phyloP scores from a whole-genome alignment of 305 asterid species.

The Andrographis paniculata region DNA sequence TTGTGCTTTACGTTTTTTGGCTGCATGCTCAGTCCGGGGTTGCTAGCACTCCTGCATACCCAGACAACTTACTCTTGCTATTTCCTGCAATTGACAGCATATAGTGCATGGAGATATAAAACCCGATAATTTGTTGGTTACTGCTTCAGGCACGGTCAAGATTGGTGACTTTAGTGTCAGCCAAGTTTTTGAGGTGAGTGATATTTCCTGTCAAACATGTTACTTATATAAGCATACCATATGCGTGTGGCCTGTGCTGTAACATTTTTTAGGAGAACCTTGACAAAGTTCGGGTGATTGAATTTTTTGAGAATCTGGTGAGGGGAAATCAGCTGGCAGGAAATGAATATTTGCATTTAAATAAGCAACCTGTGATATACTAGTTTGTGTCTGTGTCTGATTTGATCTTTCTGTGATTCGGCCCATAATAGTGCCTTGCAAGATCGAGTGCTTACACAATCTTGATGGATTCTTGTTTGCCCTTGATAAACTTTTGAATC shows the following conservation, averaged over 20 bases:
- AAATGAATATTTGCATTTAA: no score
- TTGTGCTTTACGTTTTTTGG: neutral
- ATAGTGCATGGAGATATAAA: slow-evolving; percentile 88
- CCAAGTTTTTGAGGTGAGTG: slow-evolving; percentile 79
- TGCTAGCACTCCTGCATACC: neutral
- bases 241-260: neutral
- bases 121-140: slow-evolving; percentile 78
- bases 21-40: neutral
- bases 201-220: neutral
- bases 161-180: slow-evolving; percentile 91
- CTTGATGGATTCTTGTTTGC: no score
- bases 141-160: slow-evolving; percentile 69
- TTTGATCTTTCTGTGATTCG: no score
- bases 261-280: no score
- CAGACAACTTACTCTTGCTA: neutral
- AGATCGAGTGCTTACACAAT: no score
- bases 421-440: no score
- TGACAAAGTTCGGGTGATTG: no score
- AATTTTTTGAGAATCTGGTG: no score
- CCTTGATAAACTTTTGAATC: no score
- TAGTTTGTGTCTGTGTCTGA: no score
- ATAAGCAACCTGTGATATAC: no score
- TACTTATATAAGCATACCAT: neutral
- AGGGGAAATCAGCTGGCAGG: no score
- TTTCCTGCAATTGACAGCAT: slow-evolving; percentile 32